Evolutionary conservation across 2,329 filamentous ascomycete genomes (phyloP).

Genomic region (Sporothrix inflata): DNA sequence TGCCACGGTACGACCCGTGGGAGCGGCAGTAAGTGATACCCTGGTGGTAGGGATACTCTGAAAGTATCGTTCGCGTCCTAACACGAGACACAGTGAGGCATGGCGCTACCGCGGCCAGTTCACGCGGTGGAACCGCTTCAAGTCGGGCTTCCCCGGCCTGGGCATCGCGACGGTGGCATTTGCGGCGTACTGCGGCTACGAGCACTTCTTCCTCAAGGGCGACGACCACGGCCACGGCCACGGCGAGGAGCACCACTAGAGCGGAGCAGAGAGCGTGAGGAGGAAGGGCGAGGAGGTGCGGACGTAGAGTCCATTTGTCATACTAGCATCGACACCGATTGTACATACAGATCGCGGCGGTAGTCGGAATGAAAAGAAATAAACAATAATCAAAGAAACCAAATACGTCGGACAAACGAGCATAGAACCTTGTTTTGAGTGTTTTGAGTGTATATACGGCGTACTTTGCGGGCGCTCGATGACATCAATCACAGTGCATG

Average conservation of each 20-base stretch:
- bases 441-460: not conserved
- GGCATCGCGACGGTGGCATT: conserved; percentile 93
- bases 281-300: not conserved
- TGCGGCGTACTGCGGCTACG: conserved; percentile 83
- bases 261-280: not conserved
- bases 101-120: conserved; percentile 94
- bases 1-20: conserved; percentile 67
- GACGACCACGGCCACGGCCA: conserved; percentile 66
- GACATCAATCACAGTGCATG: not conserved
- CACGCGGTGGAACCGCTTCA: conserved; percentile 87
- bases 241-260: conserved; percentile 60
- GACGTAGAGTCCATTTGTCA: conserved; percentile 14
- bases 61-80: not conserved
- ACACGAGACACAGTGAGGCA: conserved; percentile 68
- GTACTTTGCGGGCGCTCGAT: not conserved
- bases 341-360: conserved; percentile 24
- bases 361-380: not conserved
- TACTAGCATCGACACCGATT: conserved; percentile 23
- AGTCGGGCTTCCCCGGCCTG: conserved; percentile 81
- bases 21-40: conserved; percentile 59
- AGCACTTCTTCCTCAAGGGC: conserved; percentile 77
- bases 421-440: not conserved
- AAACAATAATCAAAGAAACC: not conserved
- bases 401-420: not conserved
- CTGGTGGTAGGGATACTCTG: not conserved